These are phyloP conservation scores for Calophaca sinica DNA, from an alignment of 306 rosid genomes.

Conservation along the genomic window DNA sequence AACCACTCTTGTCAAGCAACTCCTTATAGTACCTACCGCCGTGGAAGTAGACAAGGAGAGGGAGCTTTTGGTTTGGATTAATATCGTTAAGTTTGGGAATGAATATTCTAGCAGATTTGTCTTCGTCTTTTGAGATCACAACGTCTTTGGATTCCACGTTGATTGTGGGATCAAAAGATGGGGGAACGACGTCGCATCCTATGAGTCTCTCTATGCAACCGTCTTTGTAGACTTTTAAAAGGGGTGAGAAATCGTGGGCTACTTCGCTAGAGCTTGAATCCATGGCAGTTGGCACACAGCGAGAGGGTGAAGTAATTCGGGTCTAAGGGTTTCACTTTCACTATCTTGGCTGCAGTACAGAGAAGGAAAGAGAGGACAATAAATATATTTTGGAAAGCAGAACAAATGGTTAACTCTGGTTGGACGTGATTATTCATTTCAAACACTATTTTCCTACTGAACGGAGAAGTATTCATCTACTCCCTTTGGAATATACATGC, in stretches of 20 bases:
- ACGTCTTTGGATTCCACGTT: slow-evolving; percentile 66
- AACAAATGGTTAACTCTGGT: too few species aligned
- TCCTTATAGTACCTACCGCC: slow-evolving; percentile 74
- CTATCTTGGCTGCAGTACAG: not conserved
- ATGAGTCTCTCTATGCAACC: slow-evolving; percentile 54
- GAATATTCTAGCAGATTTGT: slow-evolving; percentile 63
- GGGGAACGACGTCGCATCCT: slow-evolving; percentile 51
- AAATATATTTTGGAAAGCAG: too few species aligned
- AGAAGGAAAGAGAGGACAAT: not conserved
- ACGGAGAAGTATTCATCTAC: too few species aligned
- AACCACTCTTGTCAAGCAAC: slow-evolving; percentile 58
- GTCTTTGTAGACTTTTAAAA: slow-evolving; percentile 57
- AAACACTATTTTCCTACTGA: too few species aligned
- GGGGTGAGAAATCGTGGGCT: slow-evolving; percentile 55
- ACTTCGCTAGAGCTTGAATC: slow-evolving; percentile 45
- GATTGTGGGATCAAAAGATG: slow-evolving; percentile 52
- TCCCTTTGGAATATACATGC: too few species aligned
- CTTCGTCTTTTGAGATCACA: slow-evolving; percentile 54
- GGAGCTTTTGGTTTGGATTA: slow-evolving; percentile 54
- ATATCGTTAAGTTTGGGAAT: slow-evolving; percentile 48
- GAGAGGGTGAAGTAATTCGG: not conserved
- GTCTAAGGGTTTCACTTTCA: not conserved
- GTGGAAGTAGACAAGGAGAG: slow-evolving; percentile 69
- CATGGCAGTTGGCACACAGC: slow-evolving; percentile 44
- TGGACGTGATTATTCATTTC: too few species aligned